Conservation (phyloP, 148 eudicot genomes). For the Persicaria maculosa region DNA sequence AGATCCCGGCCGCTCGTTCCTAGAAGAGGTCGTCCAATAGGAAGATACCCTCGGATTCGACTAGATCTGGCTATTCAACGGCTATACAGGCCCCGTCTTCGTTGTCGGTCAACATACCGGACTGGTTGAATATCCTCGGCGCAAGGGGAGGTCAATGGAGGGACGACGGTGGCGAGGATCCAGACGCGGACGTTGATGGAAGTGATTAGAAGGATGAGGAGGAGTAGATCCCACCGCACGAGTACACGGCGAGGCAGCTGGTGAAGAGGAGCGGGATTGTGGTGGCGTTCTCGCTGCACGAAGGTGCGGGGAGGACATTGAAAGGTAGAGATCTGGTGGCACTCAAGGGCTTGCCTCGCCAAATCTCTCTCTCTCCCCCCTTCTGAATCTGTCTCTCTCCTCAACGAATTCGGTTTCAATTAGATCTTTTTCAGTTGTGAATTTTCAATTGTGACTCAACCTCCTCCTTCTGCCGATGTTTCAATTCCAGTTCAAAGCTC, state of each 20-base stretch:
- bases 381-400: too few species aligned
- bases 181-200: conserved; percentile 5
- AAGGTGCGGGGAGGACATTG: conserved; percentile 34
- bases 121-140: conserved; percentile 16
- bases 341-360: too few species aligned
- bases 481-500: too few species aligned
- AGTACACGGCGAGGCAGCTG: conserved; percentile 23
- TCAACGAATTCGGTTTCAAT: too few species aligned
- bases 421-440: too few species aligned
- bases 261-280: conserved; percentile 20
- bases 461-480: too few species aligned
- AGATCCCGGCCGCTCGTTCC: background rate
- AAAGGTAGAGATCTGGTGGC: conserved; percentile 43
- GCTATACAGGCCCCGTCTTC: conserved; percentile 17
- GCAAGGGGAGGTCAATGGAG: background rate
- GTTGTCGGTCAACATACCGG: conserved; percentile 23
- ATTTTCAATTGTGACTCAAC: too few species aligned
- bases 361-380: too few species aligned
- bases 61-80: background rate
- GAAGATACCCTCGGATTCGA: background rate
- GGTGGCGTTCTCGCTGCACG: conserved; percentile 35
- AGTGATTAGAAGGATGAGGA: conserved; percentile 14
- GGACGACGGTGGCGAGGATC: background rate
- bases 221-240: conserved; percentile 35
- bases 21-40: background rate